Conservation (phyloP, 805 yeast genomes). For the Saccharomycopsis sp. region DNA sequence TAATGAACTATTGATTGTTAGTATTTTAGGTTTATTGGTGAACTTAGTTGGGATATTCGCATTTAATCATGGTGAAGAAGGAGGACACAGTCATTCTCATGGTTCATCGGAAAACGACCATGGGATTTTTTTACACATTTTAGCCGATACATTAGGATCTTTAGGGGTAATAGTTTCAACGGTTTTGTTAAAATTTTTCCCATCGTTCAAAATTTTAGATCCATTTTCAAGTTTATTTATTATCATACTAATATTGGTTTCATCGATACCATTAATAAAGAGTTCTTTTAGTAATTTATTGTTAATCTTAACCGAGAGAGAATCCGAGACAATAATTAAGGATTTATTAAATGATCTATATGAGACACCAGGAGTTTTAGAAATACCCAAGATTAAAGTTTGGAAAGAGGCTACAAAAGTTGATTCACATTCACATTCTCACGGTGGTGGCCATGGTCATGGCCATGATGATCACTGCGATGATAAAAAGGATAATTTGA, state of each 20-base stretch:
- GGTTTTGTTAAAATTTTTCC: slow-evolving; percentile 57
- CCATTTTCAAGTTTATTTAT: slow-evolving; percentile 88
- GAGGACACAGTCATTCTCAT: slow-evolving; percentile 36
- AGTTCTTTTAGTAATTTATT: slow-evolving; percentile 73
- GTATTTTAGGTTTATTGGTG: slow-evolving; percentile 76
- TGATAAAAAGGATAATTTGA: slow-evolving; percentile 31
- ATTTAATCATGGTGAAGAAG: slow-evolving; percentile 71
- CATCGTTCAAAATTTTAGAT: slow-evolving; percentile 74
- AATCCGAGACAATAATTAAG: slow-evolving; percentile 39
- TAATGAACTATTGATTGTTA: slow-evolving; percentile 77
- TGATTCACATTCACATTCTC: background rate
- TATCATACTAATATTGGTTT: slow-evolving; percentile 68
- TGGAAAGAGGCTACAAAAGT: slow-evolving; percentile 49
- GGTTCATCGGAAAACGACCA: slow-evolving; percentile 35
- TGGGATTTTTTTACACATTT: slow-evolving; percentile 86
- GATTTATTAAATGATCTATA: slow-evolving; percentile 61
- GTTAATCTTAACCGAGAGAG: slow-evolving; percentile 56
- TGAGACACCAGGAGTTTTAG: slow-evolving; percentile 65
- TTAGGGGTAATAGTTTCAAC: slow-evolving; percentile 96
- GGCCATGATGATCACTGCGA: slow-evolving; percentile 18
- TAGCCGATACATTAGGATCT: slow-evolving; percentile 95
- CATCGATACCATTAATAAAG: slow-evolving; percentile 77
- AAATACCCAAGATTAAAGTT: slow-evolving; percentile 84
- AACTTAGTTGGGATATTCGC: slow-evolving; percentile 92
- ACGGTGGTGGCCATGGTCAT: slow-evolving; percentile 24